These are phyloP conservation scores for Boechera divaricarpa DNA, from an alignment of 345 rosid genomes.

Conservation along the genomic window DNA sequence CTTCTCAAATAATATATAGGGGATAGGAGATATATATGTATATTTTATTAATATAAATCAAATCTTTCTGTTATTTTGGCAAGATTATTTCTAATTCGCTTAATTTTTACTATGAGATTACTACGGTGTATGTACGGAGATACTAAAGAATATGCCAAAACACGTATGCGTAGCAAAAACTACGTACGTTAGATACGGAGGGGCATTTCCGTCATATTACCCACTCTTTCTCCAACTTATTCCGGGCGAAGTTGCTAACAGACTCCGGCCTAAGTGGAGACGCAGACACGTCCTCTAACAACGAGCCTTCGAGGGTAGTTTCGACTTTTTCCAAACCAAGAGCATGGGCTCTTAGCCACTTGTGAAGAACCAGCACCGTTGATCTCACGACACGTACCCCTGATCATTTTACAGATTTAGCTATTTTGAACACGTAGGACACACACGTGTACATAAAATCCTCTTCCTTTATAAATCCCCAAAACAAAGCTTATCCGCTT, in stretches of 20 bases:
- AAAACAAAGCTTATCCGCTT: slow-evolving; percentile 21
- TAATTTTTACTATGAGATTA: not conserved
- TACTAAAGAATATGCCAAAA: slow-evolving; percentile 23
- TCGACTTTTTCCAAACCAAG: not conserved
- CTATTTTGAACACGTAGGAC: slow-evolving; percentile 37
- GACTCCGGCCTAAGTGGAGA: slow-evolving; percentile 33
- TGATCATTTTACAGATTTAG: not conserved
- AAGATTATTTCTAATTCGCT: too few relatives aligned
- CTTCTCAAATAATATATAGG: too few relatives aligned
- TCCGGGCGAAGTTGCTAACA: slow-evolving; percentile 10
- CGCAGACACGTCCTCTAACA: slow-evolving; percentile 32
- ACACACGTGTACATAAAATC: slow-evolving; percentile 41
- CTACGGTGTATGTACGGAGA: not conserved
- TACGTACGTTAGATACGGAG: slow-evolving; percentile 17
- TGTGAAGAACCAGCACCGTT: slow-evolving; percentile 8
- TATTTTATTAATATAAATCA: too few relatives aligned
- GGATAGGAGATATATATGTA: too few relatives aligned
- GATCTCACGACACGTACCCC: slow-evolving; percentile 28
- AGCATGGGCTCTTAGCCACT: slow-evolving; percentile 28
- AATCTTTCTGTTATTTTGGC: too few relatives aligned
- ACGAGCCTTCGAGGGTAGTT: slow-evolving; percentile 10
- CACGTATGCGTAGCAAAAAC: slow-evolving; percentile 2
- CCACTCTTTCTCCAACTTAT: slow-evolving; percentile 27
- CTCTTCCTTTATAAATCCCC: slow-evolving; percentile 1
- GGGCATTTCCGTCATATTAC: slow-evolving; percentile 27